phyloP scores from a whole-genome alignment of 2,329 filamentous ascomycete species.

The Curvularia lunata region DNA sequence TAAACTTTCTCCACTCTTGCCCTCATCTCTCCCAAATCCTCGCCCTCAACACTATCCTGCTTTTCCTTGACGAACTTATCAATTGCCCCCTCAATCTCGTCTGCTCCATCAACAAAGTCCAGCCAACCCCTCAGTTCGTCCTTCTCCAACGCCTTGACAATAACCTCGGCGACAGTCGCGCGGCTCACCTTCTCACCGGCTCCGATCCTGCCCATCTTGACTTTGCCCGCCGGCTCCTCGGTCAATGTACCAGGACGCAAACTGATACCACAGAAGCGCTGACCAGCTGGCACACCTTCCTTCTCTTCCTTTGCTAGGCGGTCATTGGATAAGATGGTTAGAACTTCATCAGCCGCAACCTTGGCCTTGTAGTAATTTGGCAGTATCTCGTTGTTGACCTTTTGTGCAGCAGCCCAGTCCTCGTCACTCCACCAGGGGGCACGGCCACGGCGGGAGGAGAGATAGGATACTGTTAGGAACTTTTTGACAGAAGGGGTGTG shows the following conservation, averaged over 20 bases:
- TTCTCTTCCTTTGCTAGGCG: constrained; percentile 37
- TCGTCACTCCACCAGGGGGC: constrained; percentile 60
- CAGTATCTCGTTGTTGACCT: constrained; percentile 57
- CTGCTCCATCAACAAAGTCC: constrained; percentile 60
- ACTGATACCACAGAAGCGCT: constrained; percentile 58
- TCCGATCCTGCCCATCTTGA: constrained; percentile 56
- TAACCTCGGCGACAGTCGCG: constrained; percentile 60
- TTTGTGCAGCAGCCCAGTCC: constrained; percentile 54
- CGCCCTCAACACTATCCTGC: constrained; percentile 57
- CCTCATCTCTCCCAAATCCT: constrained; percentile 57
- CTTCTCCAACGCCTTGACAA: constrained; percentile 57
- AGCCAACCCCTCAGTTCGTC: constrained; percentile 59
- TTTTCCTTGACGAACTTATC: constrained; percentile 53
- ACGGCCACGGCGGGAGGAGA: constrained; percentile 56
- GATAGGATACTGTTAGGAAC: constrained; percentile 62
- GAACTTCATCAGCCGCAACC: constrained; percentile 62
- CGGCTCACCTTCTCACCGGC: constrained; percentile 53
- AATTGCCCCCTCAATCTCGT: constrained; percentile 55
- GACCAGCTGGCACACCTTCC: constrained; percentile 31
- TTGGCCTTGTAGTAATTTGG: constrained; percentile 62
- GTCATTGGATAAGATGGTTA: constrained; percentile 53
- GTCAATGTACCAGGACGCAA: constrained; percentile 59
- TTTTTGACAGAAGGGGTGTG: constrained; percentile 56
- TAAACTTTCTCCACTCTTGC: constrained; percentile 29
- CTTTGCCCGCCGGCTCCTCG: constrained; percentile 56